Evolutionary conservation across 306 rosid genomes (phyloP), one percentile per base, ranked within the genome.

Genomic region (Quercus rubra): DNA sequence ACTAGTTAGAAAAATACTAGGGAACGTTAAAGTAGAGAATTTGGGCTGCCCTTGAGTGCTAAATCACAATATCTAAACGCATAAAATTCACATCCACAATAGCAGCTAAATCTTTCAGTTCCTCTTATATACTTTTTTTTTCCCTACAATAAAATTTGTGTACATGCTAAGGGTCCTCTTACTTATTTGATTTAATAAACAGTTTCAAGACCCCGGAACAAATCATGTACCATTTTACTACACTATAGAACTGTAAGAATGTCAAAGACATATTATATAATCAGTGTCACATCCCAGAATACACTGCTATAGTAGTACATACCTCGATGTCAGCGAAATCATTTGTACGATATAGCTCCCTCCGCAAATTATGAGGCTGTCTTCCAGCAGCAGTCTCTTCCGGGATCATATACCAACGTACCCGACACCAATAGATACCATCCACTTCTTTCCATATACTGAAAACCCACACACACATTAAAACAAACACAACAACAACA

Each of bases 251-350:
- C 30, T 63, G 41, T 62, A 27, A 25, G 35, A 0, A 28, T 13
- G 35, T 27, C n/a, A 62, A 62, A 62, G 33, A 27, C 19, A 27
- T 14, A 27, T 14, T 25, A 23, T 5, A 27, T 12, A 27, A 57
- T 20, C 25, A 19, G 63, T n/a, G 3, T 11, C 21, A n/a, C 27
- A n/a, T 56, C 21, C 25, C 52, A 19, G 4, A 33, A 14, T 13
- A 70, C 8, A 33, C 51, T 43, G 51, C 17, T 49, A 13, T 11
- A 12, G 0, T 12, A 49, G 5, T 49, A 13, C 11, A 49, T 49
- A 92, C 99, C 99, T 95, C 99, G 64, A 92, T 91, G 75, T 90
- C 93, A 33, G 98, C 87, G 79, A 83, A 89, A 55, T 95, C 99
- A 61, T 91, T 95, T 3, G 98, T 85, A 21, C 82, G 86, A 84